These are phyloP conservation scores for Mycena maculata DNA, from an alignment of 768 basidiomycete species.

Conservation along the genomic window DNA sequence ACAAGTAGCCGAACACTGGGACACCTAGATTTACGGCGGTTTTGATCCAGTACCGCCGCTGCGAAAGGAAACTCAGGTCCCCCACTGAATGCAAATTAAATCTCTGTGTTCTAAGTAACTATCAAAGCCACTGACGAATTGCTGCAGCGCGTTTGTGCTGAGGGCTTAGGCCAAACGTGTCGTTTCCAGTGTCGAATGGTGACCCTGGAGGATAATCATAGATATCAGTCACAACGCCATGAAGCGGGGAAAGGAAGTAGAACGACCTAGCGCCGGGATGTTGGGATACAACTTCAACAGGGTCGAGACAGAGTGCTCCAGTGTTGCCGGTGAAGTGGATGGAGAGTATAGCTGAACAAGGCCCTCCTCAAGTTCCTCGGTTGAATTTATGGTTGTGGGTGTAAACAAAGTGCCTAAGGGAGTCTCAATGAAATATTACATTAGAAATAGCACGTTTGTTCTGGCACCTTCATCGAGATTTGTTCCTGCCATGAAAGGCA, in stretches of 20 bases:
- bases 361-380: slow-evolving; percentile 33
- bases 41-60: slow-evolving; percentile 48
- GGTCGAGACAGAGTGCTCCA: slow-evolving; percentile 34
- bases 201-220: too few relatives aligned
- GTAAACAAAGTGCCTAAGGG: slow-evolving; percentile 47
- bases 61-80: slow-evolving; percentile 35
- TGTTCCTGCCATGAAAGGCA: slow-evolving; percentile 60
- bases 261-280: slow-evolving; percentile 47
- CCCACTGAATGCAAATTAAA: slow-evolving; percentile 41
- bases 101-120: too few relatives aligned
- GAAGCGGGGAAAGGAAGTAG: not conserved
- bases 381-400: slow-evolving; percentile 35
- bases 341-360: slow-evolving; percentile 41
- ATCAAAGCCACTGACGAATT: slow-evolving; percentile 1
- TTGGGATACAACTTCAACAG: slow-evolving; percentile 56
- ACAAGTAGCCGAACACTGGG: slow-evolving; percentile 51
- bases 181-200: slow-evolving; percentile 53
- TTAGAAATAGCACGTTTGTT: not conserved
- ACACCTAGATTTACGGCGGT: slow-evolving; percentile 47
- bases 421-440: not conserved
- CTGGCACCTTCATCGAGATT: slow-evolving; percentile 56
- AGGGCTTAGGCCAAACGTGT: slow-evolving; percentile 54
- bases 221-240: not conserved
- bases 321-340: slow-evolving; percentile 34
- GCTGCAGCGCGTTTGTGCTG: slow-evolving; percentile 52